Evolutionary conservation across 805 yeast genomes (phyloP).

Genomic region (Blastobotrys terrestris): DNA sequence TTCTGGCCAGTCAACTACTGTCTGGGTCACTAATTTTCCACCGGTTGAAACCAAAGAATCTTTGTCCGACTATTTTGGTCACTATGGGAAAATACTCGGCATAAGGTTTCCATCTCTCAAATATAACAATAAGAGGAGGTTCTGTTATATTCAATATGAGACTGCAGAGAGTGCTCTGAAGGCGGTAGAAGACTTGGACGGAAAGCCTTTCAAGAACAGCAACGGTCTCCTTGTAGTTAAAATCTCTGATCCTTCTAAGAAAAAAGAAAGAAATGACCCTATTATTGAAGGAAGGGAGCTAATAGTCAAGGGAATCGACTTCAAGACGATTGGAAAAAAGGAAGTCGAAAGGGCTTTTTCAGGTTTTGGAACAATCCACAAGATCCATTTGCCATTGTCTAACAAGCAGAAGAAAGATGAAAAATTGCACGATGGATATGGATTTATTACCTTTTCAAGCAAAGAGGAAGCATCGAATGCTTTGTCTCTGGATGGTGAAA

Average conservation of each 20-base stretch:
- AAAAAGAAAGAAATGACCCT: conserved; percentile 38
- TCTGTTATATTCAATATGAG: conserved; percentile 63
- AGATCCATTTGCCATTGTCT: conserved; percentile 43
- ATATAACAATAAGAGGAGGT: conserved; percentile 51
- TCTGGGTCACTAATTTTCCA: conserved; percentile 75
- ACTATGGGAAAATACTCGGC: conserved; percentile 39
- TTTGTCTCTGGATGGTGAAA: conserved; percentile 36
- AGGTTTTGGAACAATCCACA: conserved; percentile 48
- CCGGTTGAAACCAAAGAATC: conserved; percentile 40
- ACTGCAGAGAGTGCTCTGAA: conserved; percentile 38
- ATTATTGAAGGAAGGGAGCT: conserved; percentile 50
- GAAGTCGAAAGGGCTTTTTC: conserved; percentile 39
- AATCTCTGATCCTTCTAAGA: conserved; percentile 52
- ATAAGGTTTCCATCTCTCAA: conserved; percentile 61
- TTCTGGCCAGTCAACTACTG: conserved; percentile 42
- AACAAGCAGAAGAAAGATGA: conserved; percentile 28
- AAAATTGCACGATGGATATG: conserved; percentile 53
- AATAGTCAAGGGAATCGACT: conserved; percentile 48
- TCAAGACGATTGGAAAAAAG: conserved; percentile 35
- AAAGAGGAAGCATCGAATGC: conserved; percentile 45
- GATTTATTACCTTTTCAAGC: conserved; percentile 48
- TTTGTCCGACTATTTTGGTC: conserved; percentile 37
- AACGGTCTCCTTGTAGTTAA: conserved; percentile 45
- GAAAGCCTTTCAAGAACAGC: conserved; percentile 30
- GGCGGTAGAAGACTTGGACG: conserved; percentile 41